Evolutionary conservation across 1,139 yeast species (phyloP).

Genomic region (Spencermartinsiella ligniputridi): DNA sequence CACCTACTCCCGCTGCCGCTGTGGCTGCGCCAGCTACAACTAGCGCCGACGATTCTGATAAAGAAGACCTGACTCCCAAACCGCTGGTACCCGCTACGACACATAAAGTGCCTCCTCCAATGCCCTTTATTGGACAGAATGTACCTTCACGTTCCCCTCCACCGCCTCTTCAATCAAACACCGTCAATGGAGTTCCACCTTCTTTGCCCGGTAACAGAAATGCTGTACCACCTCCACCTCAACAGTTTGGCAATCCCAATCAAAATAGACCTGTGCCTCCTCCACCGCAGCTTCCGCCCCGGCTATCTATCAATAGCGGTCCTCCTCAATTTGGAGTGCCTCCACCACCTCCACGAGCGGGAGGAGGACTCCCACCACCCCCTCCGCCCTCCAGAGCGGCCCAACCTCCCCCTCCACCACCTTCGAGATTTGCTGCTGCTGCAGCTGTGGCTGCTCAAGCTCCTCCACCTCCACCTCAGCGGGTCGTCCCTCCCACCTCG

Average conservation of each 20-base stretch:
- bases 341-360: constrained; percentile 18
- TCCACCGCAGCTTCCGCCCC: constrained; percentile 24
- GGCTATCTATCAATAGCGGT: constrained; percentile 25
- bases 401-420: constrained; percentile 27
- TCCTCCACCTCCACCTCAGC: constrained; percentile 23
- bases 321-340: constrained; percentile 21
- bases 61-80: constrained; percentile 11
- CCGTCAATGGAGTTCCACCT: constrained; percentile 18
- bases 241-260: constrained; percentile 14
- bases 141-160: constrained; percentile 18
- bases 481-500: constrained; percentile 24
- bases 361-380: constrained; percentile 29
- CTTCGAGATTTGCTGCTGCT: constrained; percentile 28
- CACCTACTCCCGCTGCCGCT: constrained; percentile 16
- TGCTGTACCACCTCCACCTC: constrained; percentile 16
- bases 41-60: constrained; percentile 21
- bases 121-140: constrained; percentile 30
- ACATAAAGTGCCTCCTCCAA: constrained; percentile 33
- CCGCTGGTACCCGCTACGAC: constrained; percentile 39
- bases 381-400: constrained; percentile 19
- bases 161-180: constrained; percentile 24
- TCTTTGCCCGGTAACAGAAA: constrained; percentile 31
- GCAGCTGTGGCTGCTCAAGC: constrained; percentile 17
- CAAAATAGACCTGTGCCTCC: constrained; percentile 19
- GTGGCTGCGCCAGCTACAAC: constrained; percentile 18